Evolutionary conservation across 768 basidiomycete genomes (phyloP).

Genomic region (Rhizopogon roseolus): DNA sequence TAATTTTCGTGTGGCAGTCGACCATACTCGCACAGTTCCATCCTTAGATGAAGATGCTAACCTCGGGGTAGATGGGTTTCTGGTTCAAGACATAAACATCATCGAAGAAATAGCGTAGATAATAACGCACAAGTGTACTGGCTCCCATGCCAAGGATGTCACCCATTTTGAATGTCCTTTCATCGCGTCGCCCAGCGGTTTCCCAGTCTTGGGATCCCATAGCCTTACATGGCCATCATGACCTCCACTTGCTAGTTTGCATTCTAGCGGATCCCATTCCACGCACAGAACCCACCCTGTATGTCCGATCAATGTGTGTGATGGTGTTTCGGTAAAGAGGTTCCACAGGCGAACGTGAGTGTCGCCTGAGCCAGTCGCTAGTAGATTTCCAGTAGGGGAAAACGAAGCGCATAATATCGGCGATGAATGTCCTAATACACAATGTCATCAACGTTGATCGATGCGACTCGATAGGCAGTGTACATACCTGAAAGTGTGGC

Average conservation of each 20-base stretch:
- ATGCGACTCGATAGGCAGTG: conserved; percentile 1
- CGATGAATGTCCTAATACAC: conserved; percentile 70
- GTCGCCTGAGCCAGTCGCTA: conserved; percentile 95
- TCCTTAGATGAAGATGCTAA: conserved; percentile 96
- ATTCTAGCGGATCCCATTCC: conserved; percentile 94
- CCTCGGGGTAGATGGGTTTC: conserved; percentile 75
- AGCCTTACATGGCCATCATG: conserved; percentile 90
- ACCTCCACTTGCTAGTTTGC: conserved; percentile 88
- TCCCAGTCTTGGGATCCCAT: conserved; percentile 93
- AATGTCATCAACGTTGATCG: conserved; percentile 6
- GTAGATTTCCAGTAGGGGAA: conserved; percentile 86
- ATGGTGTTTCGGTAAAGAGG: conserved; percentile 87
- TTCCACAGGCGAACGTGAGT: conserved; percentile 93
- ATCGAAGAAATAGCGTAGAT: conserved; percentile 1
- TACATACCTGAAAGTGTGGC: conserved; percentile 78
- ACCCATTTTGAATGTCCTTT: conserved; percentile 97
- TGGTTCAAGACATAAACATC: conserved; percentile 23
- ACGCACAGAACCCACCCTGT: conserved; percentile 96
- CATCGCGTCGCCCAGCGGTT: conserved; percentile 81
- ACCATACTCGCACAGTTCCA: conserved; percentile 94
- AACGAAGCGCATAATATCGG: conserved; percentile 95
- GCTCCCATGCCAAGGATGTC: conserved; percentile 93
- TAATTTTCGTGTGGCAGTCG: conserved; percentile 57
- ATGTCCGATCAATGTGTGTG: conserved; percentile 82
- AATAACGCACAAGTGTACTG: conserved; percentile 75